Percentiles rank a stretch among this genome's conserved stretches.
Evolutionary conservation across 495 filamentous ascomycete genomes (phyloP).

Genomic region (Penicillium verhagenii): DNA sequence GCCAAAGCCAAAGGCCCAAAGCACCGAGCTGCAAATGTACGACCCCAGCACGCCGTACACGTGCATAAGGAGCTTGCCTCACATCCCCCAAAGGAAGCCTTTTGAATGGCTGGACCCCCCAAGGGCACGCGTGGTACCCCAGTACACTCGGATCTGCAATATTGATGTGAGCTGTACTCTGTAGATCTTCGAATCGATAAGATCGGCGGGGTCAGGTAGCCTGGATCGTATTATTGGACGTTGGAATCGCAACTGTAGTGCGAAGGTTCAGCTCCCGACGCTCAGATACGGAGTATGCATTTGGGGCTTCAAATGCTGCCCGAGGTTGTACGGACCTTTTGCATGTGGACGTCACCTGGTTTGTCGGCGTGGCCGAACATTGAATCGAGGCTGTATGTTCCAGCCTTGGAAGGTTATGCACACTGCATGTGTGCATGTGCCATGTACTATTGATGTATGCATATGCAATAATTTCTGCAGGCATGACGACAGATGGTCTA

Average conservation of each 20-base stretch:
- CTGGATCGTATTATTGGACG: neutral
- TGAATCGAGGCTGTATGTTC: too few species aligned
- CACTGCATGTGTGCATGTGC: neutral
- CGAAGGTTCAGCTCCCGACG: too few species aligned
- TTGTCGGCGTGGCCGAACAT: too few species aligned
- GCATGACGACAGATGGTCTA: neutral
- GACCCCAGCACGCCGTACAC: too few species aligned
- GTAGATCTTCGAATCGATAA: neutral
- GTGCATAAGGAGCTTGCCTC: too few species aligned
- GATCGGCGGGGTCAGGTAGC: neutral
- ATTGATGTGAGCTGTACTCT: neutral
- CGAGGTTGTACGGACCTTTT: neutral
- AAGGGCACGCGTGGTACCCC: neutral
- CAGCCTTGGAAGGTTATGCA: too few species aligned
- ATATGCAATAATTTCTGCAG: too few species aligned
- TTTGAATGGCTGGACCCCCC: too few species aligned
- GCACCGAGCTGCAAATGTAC: too few species aligned
- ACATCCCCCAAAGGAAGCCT: too few species aligned
- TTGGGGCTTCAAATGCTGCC: neutral
- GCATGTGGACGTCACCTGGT: neutral
- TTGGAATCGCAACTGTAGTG: too few species aligned
- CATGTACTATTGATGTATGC: neutral
- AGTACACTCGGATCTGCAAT: neutral
- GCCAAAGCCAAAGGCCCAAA: too few species aligned
- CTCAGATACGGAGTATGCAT: neutral